Evolutionary conservation across 768 basidiomycete genomes (phyloP).

Genomic region (Auricularia sp.): DNA sequence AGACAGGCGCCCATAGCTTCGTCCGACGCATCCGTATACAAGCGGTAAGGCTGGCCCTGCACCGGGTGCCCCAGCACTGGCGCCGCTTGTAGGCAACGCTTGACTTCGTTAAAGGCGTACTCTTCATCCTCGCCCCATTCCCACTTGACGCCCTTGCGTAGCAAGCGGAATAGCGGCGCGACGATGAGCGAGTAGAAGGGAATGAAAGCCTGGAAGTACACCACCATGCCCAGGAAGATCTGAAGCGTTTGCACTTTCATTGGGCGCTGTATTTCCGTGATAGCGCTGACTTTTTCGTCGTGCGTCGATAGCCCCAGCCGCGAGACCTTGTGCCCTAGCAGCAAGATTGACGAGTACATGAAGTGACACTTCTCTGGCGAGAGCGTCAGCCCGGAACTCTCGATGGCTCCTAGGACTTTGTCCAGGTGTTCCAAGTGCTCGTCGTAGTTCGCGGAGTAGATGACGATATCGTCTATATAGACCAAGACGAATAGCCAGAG

Average conservation of each 20-base stretch:
- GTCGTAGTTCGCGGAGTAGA: slow-evolving; percentile 20
- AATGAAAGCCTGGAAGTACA: slow-evolving; percentile 29
- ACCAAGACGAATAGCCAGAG: slow-evolving; percentile 16
- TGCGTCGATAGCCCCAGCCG: slow-evolving; percentile 29
- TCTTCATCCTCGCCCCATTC: slow-evolving; percentile 17
- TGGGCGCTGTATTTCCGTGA: slow-evolving; percentile 19
- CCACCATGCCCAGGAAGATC: slow-evolving; percentile 28
- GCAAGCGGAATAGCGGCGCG: slow-evolving; percentile 24
- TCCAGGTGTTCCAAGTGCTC: slow-evolving; percentile 21
- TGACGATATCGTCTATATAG: slow-evolving; percentile 35
- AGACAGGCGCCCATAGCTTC: too few relatives aligned
- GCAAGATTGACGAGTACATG: slow-evolving; percentile 22
- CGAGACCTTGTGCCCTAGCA: too few relatives aligned
- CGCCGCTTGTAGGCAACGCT: slow-evolving; percentile 20
- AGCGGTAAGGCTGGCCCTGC: slow-evolving; percentile 10
- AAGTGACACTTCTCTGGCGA: slow-evolving; percentile 28
- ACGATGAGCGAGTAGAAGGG: slow-evolving; percentile 24
- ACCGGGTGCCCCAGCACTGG: slow-evolving; percentile 26
- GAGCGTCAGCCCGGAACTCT: slow-evolving; percentile 21
- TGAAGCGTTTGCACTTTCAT: slow-evolving; percentile 21
- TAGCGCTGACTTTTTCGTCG: slow-evolving; percentile 27
- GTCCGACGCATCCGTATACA: too few relatives aligned
- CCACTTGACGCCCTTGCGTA: slow-evolving; percentile 20
- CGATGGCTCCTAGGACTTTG: slow-evolving; percentile 21
- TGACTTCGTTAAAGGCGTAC: slow-evolving; percentile 21